Conservation (phyloP, 148 eudicot genomes). For the Vaccinium myrtillus region DNA sequence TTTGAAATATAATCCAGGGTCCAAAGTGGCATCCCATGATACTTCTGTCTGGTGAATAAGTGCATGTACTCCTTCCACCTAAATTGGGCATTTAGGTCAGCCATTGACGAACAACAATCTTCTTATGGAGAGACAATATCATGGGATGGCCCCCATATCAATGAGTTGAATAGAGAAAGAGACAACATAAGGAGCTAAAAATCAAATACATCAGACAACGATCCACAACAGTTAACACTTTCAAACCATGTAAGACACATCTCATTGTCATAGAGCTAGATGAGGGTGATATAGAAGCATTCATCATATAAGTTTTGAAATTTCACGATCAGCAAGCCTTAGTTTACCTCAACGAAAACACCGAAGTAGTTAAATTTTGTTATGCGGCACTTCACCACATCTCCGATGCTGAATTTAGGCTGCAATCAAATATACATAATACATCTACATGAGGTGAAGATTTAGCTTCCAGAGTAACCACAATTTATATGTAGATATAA, state of each 20-base stretch:
- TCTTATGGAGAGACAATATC: constrained; percentile 2
- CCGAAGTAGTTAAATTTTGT: constrained; percentile 88
- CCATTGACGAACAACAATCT: not conserved
- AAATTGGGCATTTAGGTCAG: constrained; percentile 21
- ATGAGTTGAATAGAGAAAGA: not conserved
- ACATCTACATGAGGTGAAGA: not conserved
- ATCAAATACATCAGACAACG: not conserved
- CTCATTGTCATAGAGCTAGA: not conserved
- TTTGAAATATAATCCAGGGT: constrained; percentile 73
- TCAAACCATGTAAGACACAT: not conserved
- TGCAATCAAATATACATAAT: constrained; percentile 26
- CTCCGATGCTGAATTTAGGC: constrained; percentile 79
- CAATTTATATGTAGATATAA: not conserved
- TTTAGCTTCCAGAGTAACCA: constrained; percentile 5
- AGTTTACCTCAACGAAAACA: constrained; percentile 81
- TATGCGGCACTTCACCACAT: constrained; percentile 78
- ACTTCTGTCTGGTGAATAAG: constrained; percentile 89
- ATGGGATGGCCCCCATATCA: not conserved
- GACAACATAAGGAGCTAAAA: not conserved
- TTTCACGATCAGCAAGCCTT: not conserved
- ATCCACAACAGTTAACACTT: not conserved
- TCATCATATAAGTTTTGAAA: not conserved
- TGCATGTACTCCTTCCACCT: constrained; percentile 97
- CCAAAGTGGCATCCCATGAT: constrained; percentile 84
- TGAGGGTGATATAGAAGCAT: not conserved